Base-by-base conservation (phyloP, 257 asterid genomes). In the Przewalskia tangutica region DNA sequence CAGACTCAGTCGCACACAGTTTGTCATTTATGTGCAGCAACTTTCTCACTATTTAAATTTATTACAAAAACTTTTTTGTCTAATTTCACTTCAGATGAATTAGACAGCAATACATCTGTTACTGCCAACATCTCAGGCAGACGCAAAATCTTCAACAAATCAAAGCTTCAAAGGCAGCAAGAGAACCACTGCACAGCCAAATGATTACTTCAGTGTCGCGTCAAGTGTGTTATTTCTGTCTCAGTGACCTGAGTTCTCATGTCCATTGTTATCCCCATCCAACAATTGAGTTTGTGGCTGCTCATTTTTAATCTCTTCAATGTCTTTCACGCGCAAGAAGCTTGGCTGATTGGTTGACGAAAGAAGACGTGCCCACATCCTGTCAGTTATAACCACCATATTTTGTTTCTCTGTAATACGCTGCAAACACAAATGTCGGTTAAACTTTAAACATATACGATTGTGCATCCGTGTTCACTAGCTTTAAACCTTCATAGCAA, bases 311-410 rank as follows among this genome's bases (percentile, higher is more conserved):
- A 77, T 80, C 68, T 84, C 89, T 3, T 80, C 84, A 10, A 82
- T 63, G 27, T 85, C 88, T 79, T 88, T 89, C 60, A 83, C 73
- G 23, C 83, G 67, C 60, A 91, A 81, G 85, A 91, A 91, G 83
- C 96, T 91, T 0, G 95, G 95, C 80, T 91, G 95, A 85, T 91
- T 91, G 59, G 95, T 91, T 66, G 95, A 91, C 20, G 95, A 86
- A 51, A 91, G 91, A 85, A 91, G 93, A 86, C 95, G 90, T 2
- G 95, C 95, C 93, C 93, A 91, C 95, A 91, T 91, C 83, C 95
- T 85, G 88, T 91, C 96, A 3, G 96, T 91, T 84, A 89, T 90
- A 32, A 90, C 92, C 51, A 91, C 96, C 85, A 46, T 86, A 89
- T 91, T 87, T 83, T 91, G 92, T 58, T 55, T 59, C 86, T 90